Evolutionary conservation across 148 eudicot genomes (phyloP).

Genomic region (Cornus florida): DNA sequence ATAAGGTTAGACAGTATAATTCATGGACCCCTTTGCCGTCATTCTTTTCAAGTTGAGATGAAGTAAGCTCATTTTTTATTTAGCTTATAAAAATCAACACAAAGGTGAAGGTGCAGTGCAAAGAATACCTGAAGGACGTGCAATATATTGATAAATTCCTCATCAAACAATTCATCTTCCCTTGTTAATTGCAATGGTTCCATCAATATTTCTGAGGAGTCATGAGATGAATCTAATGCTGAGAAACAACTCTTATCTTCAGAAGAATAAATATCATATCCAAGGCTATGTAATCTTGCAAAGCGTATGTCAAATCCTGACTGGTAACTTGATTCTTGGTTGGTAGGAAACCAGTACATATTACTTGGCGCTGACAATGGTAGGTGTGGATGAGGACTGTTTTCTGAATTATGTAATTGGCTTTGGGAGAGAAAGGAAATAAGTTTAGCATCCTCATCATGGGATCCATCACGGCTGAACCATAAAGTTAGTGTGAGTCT

Average conservation of each 20-base stretch:
- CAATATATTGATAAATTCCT: slow-evolving; percentile 65
- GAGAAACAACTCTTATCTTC: slow-evolving; percentile 14
- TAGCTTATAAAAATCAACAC: background rate
- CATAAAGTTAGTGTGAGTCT: slow-evolving; percentile 83
- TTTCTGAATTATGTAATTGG: slow-evolving; percentile 15
- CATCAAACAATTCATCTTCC: slow-evolving; percentile 45
- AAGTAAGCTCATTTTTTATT: background rate
- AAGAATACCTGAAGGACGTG: slow-evolving; percentile 86
- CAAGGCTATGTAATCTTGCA: slow-evolving; percentile 66
- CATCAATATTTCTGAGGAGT: slow-evolving; percentile 37
- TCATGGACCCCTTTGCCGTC: background rate
- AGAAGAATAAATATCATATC: slow-evolving; percentile 51
- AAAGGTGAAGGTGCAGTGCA: background rate
- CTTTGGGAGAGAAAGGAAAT: slow-evolving; percentile 49
- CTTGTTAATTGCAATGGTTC: slow-evolving; percentile 49
- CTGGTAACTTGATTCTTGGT: slow-evolving; percentile 44
- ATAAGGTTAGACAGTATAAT: background rate
- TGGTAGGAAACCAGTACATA: slow-evolving; percentile 92
- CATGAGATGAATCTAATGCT: slow-evolving; percentile 25
- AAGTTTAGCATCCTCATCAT: slow-evolving; percentile 88
- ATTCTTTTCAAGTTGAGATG: background rate
- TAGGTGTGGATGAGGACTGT: slow-evolving; percentile 25
- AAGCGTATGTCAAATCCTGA: slow-evolving; percentile 72
- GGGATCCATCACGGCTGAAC: slow-evolving; percentile 78
- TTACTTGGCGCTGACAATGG: slow-evolving; percentile 76